Conservation (phyloP, 352 stramenopile species). For the Phytopythium ostracodes region DNA sequence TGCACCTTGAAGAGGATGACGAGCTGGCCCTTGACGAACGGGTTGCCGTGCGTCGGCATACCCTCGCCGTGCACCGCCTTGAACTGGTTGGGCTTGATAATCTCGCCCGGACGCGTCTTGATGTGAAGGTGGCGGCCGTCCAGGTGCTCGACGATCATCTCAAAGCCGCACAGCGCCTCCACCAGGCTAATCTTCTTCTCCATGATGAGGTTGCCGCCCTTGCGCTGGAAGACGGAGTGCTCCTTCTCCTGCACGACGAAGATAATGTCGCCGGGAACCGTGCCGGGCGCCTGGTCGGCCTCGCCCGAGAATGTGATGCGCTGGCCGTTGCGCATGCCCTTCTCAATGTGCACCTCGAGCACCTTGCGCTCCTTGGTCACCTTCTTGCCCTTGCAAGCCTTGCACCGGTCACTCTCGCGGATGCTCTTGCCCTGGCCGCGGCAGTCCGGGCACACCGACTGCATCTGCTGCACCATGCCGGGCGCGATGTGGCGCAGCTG, state of each 20-base stretch:
- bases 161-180: constrained; percentile 90
- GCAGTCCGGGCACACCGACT: constrained; percentile 93
- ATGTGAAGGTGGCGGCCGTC: constrained; percentile 91
- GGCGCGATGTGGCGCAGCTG: constrained; percentile 96
- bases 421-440: constrained; percentile 93
- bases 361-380: constrained; percentile 97
- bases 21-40: constrained; percentile 97
- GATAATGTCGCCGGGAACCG: constrained; percentile 92
- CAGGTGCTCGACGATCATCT: constrained; percentile 92
- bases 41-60: constrained; percentile 97
- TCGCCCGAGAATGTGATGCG: constrained; percentile 97
- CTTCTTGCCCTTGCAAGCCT: constrained; percentile 92
- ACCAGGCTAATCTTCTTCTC: constrained; percentile 95
- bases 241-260: constrained; percentile 98
- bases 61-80: constrained; percentile 95
- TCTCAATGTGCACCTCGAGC: constrained; percentile 98
- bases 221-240: constrained; percentile 94
- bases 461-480: constrained; percentile 98
- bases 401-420: constrained; percentile 93
- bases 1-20: constrained; percentile 98
- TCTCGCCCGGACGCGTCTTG: constrained; percentile 90
- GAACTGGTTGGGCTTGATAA: constrained; percentile 92
- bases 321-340: constrained; percentile 97
- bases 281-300: constrained; percentile 94
- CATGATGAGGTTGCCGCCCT: constrained; percentile 96